Evolutionary conservation across 371 early-diverging fungal species (phyloP), one percentile per base, ranked within the genome.

Genomic region (Blakeslea trispora): DNA sequence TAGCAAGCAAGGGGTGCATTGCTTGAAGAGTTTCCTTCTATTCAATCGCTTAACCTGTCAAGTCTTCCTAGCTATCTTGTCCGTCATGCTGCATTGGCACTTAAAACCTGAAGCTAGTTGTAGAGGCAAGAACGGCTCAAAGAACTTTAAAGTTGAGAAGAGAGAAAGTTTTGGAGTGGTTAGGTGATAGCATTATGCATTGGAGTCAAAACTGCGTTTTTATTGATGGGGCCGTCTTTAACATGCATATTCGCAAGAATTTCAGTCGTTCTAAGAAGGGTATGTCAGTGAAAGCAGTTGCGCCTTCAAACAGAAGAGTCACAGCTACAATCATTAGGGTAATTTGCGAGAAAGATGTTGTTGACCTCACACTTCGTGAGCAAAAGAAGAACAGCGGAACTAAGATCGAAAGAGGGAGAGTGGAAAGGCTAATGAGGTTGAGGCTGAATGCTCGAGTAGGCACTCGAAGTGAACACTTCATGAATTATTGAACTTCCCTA

Each of bases 151-250:
- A 40, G 18, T n/a, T n/a, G n/a, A n/a, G n/a, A n/a, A n/a, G n/a
- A n/a, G n/a, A n/a, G 3, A 55, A 39, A 46, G 40, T 46, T 2
- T 19, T 55, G 15, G 47, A 21, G 21, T 53, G 54, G 54, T 34
- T 31, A 32, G 22, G 19, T 13, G 45, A 53, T 34, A 19, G 43
- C 5, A 35, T 34, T 3, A 53, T 53, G 45, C 45, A 54, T 45
- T 54, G 32, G 39, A 3, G 17, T 9, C 15, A 21, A 21, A 47
- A 47, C 24, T 55, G 17, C 15, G 41, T 55, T 11, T 43, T 49
- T 39, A 57, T 57, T 34, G 43, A 57, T 57, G 50, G 50, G 13
- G 57, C 49, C 11, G 57, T 43, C 40, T 57, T 49, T 34, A 49
- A 39, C 24, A 31, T 57, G 34, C 43, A 48, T 32, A 50, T 44